Evolutionary conservation across 805 yeast species (phyloP), one percentile per base, ranked within the genome.

Genomic region (Candida insectalens): DNA sequence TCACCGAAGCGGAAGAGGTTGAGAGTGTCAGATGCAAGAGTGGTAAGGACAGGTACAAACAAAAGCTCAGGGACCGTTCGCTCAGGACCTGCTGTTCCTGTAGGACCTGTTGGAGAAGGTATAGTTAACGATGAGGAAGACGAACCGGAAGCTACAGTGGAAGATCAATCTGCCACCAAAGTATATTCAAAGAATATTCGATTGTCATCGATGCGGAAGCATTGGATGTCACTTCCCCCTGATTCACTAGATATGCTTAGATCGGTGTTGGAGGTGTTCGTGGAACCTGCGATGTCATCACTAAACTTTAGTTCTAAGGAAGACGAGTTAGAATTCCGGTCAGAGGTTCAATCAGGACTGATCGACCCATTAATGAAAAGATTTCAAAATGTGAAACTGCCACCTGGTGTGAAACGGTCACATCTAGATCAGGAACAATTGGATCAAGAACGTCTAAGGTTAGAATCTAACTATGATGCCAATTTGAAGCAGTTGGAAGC

Each of bases 351-450:
- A 19, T 38, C 38, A 9, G 30, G 39, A 13, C 15, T 55, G 8
- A 29, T 50, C 7, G 25, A 31, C 6, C 55, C 59, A 1, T 29
- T 55, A 21, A 14, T 47, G 7, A 38, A 34, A 19, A 42, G 41
- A 29, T 36, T 55, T 6, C 37, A 43, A 14, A 41, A 38, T 2
- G 37, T 47, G 1, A 45, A 43, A 19, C 35, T 55, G 14, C 60
- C 60, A 1, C 44, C 48, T 2, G 45, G 50, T 3, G 30, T 49
- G 15, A 39, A 32, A 18, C 50, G 46, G 16, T 31, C 38, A 9
- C 47, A 50, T 2, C 38, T 55, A 9, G 51, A 53, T 36, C 47
- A 52, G 35, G 51, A 48, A 20, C 39, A 39, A 13, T 29, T 51
- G 15, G 39, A 35, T 28, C 43, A 42, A 4, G 52, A 50, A 16